Evolutionary conservation across 352 stramenopile species (phyloP), one percentile per base, ranked within the genome.

Genomic region (Phytophthora sp.): DNA sequence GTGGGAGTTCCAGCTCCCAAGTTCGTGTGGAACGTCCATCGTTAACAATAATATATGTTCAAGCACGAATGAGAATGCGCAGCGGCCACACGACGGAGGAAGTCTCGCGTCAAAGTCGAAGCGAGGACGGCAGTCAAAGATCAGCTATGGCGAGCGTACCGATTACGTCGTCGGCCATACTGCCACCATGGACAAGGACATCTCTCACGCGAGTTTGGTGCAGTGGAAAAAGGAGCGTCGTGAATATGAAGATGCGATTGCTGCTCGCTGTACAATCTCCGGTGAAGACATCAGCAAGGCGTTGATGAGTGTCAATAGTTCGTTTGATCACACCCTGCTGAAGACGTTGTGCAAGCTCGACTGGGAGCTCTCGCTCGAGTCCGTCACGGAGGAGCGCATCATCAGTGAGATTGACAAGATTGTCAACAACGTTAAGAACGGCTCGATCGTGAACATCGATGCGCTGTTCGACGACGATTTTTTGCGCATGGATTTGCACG

Each of bases 41-140:
- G 18, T 33, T 50, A 46, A 39, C 45, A 45, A 47, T 53, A 53
- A 36, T 47, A 45, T 50, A 23, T 56, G 47, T 56, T 56, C 30
- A 56, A 56, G 30, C 46, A 55, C 46, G 46, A 7, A 55, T 55
- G 41, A 30, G 21, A 13, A 49, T 12, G 18, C 20, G 18, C 6
- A 55, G 46, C 46, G 46, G 29, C 30, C 29, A 11, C 12, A 12
- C 29, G 29, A 33, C 29, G n/a, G 46, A n/a, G 29, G 29, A 55
- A 42, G 4, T 13, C 3, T 2, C 46, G 18, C 46, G 46, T 42
- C 46, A 29, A 42, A n/a, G 16, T 9, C 46, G n/a, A 42, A 55
- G 18, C 29, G 29, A 55, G 2, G 16, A 42, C 18, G 27, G n/a
- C 27, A 41, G 46, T 41, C 27, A 41, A 42, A 54, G 29, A 27